Evolutionary conservation across 2,329 filamentous ascomycete genomes (phyloP).

Genomic region (Orbilia blumenaviensis): DNA sequence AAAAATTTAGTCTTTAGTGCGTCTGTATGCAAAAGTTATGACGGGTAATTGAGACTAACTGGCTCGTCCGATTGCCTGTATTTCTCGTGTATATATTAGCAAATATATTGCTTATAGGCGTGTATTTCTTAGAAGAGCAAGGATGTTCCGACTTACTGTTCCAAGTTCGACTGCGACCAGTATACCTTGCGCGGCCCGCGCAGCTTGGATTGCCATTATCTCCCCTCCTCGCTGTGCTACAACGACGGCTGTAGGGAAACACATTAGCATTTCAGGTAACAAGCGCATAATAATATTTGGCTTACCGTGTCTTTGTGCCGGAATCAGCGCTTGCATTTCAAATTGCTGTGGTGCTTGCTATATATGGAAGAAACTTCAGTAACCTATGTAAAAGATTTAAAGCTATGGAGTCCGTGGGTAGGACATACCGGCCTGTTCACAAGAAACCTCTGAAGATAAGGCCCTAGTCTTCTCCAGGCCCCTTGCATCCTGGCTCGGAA

Average conservation of each 20-base stretch:
- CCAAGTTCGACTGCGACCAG: not conserved
- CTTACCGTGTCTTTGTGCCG: constrained; percentile 10
- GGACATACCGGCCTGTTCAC: constrained; percentile 3
- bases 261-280: too few species aligned
- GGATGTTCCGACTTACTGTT: not conserved
- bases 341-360: constrained; percentile 10
- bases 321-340: constrained; percentile 18
- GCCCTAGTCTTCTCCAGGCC: not conserved
- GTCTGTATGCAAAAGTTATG: not conserved
- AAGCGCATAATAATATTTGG: not conserved
- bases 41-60: not conserved
- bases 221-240: not conserved
- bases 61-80: not conserved
- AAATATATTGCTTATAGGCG: too few species aligned
- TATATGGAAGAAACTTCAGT: not conserved
- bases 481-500: constrained; percentile 14
- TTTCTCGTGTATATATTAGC: too few species aligned
- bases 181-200: not conserved
- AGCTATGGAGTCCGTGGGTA: too few species aligned
- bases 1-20: not conserved
- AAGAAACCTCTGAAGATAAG: not conserved
- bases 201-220: not conserved
- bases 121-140: too few species aligned
- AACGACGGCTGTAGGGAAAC: not conserved
- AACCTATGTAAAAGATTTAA: too few species aligned